These are phyloP conservation scores for Suillus spraguei DNA, from an alignment of 768 basidiomycete genomes.

Conservation along the genomic window DNA sequence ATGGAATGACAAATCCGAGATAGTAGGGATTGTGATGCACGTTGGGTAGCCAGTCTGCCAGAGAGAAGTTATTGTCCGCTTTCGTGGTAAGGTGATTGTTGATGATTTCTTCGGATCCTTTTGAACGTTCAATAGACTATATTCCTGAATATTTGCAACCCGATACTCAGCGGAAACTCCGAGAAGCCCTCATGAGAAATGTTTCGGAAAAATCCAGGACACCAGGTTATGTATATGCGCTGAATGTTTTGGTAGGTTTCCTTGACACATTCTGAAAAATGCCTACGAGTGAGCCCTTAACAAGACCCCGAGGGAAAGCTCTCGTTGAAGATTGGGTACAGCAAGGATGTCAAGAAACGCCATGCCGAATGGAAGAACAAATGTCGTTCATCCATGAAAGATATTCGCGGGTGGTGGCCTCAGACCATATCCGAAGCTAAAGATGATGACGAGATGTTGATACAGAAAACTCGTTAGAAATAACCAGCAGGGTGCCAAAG, in stretches of 20 bases:
- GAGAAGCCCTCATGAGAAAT: slow-evolving; percentile 55
- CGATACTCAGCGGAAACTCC: slow-evolving; percentile 59
- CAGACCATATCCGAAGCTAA: slow-evolving; percentile 43
- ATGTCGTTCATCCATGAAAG: slow-evolving; percentile 74
- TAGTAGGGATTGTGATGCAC: slow-evolving; percentile 37
- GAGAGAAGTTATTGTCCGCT: slow-evolving; percentile 51
- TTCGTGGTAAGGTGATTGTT: slow-evolving; percentile 46
- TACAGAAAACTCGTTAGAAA: slow-evolving; percentile 64
- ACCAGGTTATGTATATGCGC: slow-evolving; percentile 83
- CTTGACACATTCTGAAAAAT: neutral
- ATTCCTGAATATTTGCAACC: slow-evolving; percentile 65
- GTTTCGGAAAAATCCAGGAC: slow-evolving; percentile 65
- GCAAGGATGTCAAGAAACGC: slow-evolving; percentile 69
- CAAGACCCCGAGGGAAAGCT: slow-evolving; percentile 43
- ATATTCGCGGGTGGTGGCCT: slow-evolving; percentile 77
- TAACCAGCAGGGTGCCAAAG: slow-evolving; percentile 59
- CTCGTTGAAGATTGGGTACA: slow-evolving; percentile 78
- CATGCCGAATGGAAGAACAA: slow-evolving; percentile 81
- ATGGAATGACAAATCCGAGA: neutral
- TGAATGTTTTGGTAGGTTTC: slow-evolving; percentile 46
- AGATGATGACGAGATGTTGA: slow-evolving; percentile 34
- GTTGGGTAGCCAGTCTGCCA: slow-evolving; percentile 37
- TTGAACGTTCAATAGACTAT: slow-evolving; percentile 50
- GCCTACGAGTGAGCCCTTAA: neutral
- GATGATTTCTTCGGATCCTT: slow-evolving; percentile 1